Evolutionary conservation across 2,329 filamentous ascomycete genomes (phyloP).

Genomic region (Claviceps fusiformis): DNA sequence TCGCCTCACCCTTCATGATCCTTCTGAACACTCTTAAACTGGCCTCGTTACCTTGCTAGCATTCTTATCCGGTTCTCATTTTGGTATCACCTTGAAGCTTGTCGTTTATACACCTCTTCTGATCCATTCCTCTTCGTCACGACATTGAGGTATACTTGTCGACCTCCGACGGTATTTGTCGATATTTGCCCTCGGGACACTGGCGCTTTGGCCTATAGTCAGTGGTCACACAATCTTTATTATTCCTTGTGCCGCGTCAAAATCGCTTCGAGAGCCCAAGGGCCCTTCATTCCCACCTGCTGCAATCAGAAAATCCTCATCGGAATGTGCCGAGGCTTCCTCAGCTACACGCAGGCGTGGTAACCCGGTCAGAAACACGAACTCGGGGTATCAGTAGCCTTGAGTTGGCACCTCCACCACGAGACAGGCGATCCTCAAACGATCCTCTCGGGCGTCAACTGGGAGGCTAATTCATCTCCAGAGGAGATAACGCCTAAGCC

Average conservation of each 20-base stretch:
- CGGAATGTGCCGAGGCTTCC: constrained; percentile 10
- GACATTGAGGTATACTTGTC: neutral
- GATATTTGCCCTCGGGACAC: neutral
- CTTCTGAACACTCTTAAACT: neutral
- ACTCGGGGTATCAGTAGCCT: constrained; percentile 16
- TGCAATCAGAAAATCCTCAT: neutral
- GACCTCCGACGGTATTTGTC: neutral
- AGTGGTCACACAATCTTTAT: neutral
- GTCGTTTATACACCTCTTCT: neutral
- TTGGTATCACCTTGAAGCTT: neutral
- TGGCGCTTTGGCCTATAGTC: neutral
- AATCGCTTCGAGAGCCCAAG: neutral
- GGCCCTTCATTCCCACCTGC: neutral
- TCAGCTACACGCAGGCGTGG: constrained; percentile 11
- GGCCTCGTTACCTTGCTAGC: neutral
- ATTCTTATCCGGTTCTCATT: neutral
- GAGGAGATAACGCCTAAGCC: constrained; percentile 5
- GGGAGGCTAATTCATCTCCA: neutral
- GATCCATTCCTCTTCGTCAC: neutral
- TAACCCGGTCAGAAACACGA: constrained; percentile 8
- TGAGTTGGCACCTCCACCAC: constrained; percentile 20
- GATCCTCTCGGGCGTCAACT: constrained; percentile 6
- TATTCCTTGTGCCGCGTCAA: neutral
- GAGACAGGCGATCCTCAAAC: constrained; percentile 17
- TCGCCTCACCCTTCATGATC: neutral